Percentiles rank a stretch among this genome's conserved stretches.
Evolutionary conservation across 2,329 filamentous ascomycete species (phyloP).

Genomic region (Ceratocystis variospora): DNA sequence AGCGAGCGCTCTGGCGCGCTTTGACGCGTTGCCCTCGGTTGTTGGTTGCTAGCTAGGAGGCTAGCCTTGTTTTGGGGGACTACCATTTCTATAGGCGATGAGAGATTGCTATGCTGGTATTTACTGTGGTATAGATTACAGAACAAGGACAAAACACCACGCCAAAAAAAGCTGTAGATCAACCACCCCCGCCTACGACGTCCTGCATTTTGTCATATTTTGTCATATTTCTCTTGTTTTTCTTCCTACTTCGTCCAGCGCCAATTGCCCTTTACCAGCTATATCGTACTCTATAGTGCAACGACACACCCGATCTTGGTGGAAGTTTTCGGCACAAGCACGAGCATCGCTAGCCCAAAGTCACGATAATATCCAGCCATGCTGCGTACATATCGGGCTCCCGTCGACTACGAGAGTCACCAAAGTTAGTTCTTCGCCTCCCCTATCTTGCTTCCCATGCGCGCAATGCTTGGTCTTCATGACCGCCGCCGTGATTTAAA

Average conservation of each 20-base stretch:
- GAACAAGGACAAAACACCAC: background rate
- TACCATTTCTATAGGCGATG: background rate
- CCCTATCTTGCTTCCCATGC: conserved; percentile 3
- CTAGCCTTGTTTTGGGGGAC: conserved; percentile 7
- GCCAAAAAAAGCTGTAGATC: background rate
- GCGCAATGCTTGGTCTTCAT: background rate
- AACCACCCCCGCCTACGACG: background rate
- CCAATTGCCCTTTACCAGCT: background rate
- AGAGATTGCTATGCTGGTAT: too few relatives aligned
- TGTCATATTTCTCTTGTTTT: background rate
- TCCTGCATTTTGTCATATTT: background rate
- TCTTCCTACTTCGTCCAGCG: background rate
- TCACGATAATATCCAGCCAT: background rate
- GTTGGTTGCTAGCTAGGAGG: background rate
- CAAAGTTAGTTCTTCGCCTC: conserved; percentile 43
- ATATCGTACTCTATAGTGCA: background rate
- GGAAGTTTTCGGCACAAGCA: background rate
- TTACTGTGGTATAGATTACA: background rate
- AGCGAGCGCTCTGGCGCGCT: background rate
- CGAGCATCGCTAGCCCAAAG: background rate
- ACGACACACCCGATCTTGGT: background rate
- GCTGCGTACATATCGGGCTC: conserved; percentile 19
- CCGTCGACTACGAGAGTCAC: conserved; percentile 80
- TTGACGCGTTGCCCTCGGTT: background rate
- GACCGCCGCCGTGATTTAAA: background rate